These are phyloP conservation scores for Tieghemostelium lacteum DNA, from an alignment of 78 protist species.

Conservation along the genomic window DNA sequence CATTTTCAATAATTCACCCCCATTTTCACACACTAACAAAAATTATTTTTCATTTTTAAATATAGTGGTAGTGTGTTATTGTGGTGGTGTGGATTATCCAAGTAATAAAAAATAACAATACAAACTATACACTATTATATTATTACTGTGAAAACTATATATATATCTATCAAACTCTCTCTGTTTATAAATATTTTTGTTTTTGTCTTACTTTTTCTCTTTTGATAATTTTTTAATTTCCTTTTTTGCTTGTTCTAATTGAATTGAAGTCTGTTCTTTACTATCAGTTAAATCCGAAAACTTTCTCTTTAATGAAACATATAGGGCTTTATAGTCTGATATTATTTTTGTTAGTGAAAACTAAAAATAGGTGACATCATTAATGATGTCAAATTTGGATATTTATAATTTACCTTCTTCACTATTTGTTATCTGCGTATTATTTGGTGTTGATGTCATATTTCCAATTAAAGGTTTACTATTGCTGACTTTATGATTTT, in stretches of 20 bases:
- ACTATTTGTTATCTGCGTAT: too few relatives aligned
- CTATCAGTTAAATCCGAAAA: background rate
- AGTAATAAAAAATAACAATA: background rate
- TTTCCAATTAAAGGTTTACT: too few relatives aligned
- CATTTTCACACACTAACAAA: background rate
- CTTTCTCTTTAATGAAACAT: slow-evolving; percentile 38
- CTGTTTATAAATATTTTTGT: too few relatives aligned
- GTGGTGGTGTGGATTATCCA: background rate
- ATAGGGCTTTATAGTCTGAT: slow-evolving; percentile 38
- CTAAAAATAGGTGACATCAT: too few relatives aligned
- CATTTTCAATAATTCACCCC: too few relatives aligned
- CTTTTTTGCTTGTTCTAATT: slow-evolving; percentile 7
- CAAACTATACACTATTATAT: background rate
- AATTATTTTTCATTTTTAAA: too few relatives aligned
- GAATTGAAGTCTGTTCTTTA: background rate
- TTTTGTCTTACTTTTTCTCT: slow-evolving; percentile 45
- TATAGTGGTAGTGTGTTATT: background rate
- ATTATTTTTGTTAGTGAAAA: background rate
- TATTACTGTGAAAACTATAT: background rate
- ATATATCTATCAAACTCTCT: too few relatives aligned
- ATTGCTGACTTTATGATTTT: too few relatives aligned
- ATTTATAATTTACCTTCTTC: too few relatives aligned
- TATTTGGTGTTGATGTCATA: too few relatives aligned
- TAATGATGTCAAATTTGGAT: too few relatives aligned
- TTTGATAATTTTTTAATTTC: slow-evolving; percentile 23